These are phyloP conservation scores for Yamadazyma blattariae DNA, from an alignment of 1,139 yeast genomes.

Conservation along the genomic window DNA sequence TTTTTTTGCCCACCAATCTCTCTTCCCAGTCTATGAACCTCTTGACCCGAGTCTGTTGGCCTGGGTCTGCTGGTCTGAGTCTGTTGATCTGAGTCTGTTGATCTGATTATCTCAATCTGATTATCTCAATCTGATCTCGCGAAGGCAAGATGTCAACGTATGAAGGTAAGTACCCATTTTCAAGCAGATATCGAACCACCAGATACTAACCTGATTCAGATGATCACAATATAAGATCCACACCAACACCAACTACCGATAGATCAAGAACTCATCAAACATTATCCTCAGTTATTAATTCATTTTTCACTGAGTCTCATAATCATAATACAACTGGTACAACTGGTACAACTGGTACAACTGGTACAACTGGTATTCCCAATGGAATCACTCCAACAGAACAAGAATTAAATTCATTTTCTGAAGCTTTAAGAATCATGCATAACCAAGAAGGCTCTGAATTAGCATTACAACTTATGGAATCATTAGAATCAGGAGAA, in stretches of 20 bases:
- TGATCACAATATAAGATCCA: constrained; percentile 13
- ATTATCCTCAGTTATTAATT: constrained; percentile 31
- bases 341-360: neutral
- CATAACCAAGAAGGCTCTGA: constrained; percentile 31
- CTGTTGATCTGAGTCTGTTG: too few relatives aligned
- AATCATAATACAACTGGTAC: neutral
- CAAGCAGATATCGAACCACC: too few relatives aligned
- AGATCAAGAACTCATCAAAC: constrained; percentile 32
- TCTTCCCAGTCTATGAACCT: too few relatives aligned
- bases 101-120: neutral
- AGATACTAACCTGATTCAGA: constrained; percentile 10
- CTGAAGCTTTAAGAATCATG: constrained; percentile 31
- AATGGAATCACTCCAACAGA: neutral
- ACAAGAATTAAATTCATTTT: constrained; percentile 16
- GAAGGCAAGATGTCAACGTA: constrained; percentile 32
- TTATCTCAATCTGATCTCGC: neutral
- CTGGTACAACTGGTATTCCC: neutral
- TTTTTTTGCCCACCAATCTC: too few relatives aligned
- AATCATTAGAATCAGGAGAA: constrained; percentile 17
- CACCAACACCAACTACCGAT: neutral
- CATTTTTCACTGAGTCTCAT: constrained; percentile 22
- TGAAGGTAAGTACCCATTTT: constrained; percentile 40
- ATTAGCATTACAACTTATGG: constrained; percentile 27
- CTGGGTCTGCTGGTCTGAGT: too few relatives aligned
- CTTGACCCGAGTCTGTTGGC: too few relatives aligned